Percentiles rank a stretch among this genome's conserved stretches.
phyloP scores from a whole-genome alignment of 306 rosid genomes.

The Abrus pulchellus region DNA sequence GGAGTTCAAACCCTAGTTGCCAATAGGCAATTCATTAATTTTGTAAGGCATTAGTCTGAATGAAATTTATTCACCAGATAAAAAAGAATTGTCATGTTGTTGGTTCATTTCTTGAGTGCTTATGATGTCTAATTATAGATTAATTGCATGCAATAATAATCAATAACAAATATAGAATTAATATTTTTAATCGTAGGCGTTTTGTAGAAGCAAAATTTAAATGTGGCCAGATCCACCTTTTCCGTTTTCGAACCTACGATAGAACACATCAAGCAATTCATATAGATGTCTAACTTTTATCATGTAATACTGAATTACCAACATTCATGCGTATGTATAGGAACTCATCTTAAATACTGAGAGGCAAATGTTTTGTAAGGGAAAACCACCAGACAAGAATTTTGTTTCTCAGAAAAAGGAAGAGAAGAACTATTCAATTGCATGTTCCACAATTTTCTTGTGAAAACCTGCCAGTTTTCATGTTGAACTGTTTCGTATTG shows the following conservation, averaged over 20 bases:
- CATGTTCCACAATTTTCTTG: background rate
- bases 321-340: background rate
- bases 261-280: background rate
- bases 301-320: background rate
- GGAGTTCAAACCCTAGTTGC: too few relatives aligned
- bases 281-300: constrained; percentile 1
- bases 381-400: background rate
- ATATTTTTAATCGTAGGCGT: background rate
- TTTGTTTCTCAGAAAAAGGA: background rate
- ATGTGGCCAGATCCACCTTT: constrained; percentile 22
- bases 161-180: background rate
- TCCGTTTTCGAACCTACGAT: background rate
- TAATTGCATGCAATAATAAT: background rate
- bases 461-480: background rate
- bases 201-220: background rate
- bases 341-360: background rate
- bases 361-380: background rate
- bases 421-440: background rate
- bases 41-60: too few relatives aligned
- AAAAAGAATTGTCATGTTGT: too few relatives aligned
- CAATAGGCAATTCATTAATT: too few relatives aligned
- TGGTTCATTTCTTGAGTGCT: too few relatives aligned
- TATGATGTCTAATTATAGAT: background rate
- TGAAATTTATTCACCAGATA: too few relatives aligned
- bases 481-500: background rate